Evolutionary conservation across 257 asterid genomes (phyloP), one percentile per base, ranked within the genome.

Genomic region (Jacaranda mimosifolia): DNA sequence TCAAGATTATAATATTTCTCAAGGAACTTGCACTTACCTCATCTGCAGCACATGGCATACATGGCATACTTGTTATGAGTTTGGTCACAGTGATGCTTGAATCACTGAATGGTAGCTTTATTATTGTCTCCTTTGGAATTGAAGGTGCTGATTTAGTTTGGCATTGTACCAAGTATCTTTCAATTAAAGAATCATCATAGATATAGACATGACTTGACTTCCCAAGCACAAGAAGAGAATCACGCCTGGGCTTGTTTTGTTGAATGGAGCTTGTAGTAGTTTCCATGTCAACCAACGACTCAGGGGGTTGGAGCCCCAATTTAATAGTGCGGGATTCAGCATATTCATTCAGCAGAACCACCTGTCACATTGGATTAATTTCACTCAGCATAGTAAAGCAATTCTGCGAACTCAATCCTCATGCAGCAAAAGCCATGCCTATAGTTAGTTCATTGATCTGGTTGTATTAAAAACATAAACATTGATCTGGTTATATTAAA

Each of bases 251-350:
- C 80, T 92, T 94, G 85, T 80, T 79, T 72, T 87, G 93, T 48
- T 79, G 83, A 48, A 68, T 77, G 77, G 86, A 78, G 86, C 86
- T 86, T 8, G 90, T 80, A n/a, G 91, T 72, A 77, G 90, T 80
- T 84, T 86, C 98, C 89, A 95, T 52, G 84, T 95, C 97, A 35
- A 85, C 73, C 60, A 88, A 72, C 9, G 92, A 63, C 83, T 95
- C 98, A 0, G 87, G 84, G 9, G 81, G 89, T 78, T 89, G 90
- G 65, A 95, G 94, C 57, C 93, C 93, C 63, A 93, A 45, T 83
- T 93, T 95, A 48, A 91, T 78, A n/a, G 93, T 90, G 66, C 97
- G 97, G 72, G 93, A 75, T 83, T 93, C 99, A 15, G 91, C 89
- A 56, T 84, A 80, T 67, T 93, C 99, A 69, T 89, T 95, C 76